Percentiles rank a stretch among this genome's conserved stretches.
phyloP scores from a whole-genome alignment of 768 basidiomycete genomes.

The Leccinum imitatum region DNA sequence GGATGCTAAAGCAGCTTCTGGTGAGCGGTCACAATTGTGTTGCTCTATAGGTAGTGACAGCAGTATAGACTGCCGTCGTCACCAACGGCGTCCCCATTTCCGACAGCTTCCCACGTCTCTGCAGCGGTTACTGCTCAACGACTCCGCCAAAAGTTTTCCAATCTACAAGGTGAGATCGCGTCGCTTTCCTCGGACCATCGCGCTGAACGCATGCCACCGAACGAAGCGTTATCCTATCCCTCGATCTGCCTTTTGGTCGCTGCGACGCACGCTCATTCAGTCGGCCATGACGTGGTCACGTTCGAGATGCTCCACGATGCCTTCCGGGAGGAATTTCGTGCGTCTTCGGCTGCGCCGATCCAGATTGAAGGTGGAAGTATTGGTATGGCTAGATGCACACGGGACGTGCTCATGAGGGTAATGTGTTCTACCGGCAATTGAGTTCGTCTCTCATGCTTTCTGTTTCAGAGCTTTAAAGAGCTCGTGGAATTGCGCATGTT shows the following conservation, averaged over 20 bases:
- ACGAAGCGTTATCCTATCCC: conserved; percentile 72
- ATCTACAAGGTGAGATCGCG: conserved; percentile 49
- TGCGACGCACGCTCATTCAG: conserved; percentile 70
- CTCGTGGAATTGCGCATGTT: conserved; percentile 61
- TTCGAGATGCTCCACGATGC: conserved; percentile 88
- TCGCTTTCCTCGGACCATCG: background rate
- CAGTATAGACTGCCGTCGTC: conserved; percentile 42
- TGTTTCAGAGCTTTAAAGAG: conserved; percentile 70
- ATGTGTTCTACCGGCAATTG: conserved; percentile 38
- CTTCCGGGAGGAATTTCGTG: conserved; percentile 73
- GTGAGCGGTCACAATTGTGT: conserved; percentile 40
- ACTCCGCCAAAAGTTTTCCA: conserved; percentile 50
- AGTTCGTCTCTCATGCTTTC: conserved; percentile 3
- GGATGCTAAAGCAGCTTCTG: conserved; percentile 56
- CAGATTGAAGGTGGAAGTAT: conserved; percentile 73
- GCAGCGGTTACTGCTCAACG: conserved; percentile 52
- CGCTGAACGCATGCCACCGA: conserved; percentile 1
- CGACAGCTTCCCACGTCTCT: conserved; percentile 44
- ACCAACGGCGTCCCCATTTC: conserved; percentile 52
- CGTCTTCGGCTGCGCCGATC: conserved; percentile 72
- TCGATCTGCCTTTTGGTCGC: conserved; percentile 82
- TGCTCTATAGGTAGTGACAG: conserved; percentile 9
- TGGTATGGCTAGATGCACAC: conserved; percentile 67
- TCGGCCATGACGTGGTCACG: conserved; percentile 78
- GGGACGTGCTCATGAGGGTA: conserved; percentile 65